phyloP scores from a whole-genome alignment of 495 filamentous ascomycete species.

The Aspergillus funiculosus region DNA sequence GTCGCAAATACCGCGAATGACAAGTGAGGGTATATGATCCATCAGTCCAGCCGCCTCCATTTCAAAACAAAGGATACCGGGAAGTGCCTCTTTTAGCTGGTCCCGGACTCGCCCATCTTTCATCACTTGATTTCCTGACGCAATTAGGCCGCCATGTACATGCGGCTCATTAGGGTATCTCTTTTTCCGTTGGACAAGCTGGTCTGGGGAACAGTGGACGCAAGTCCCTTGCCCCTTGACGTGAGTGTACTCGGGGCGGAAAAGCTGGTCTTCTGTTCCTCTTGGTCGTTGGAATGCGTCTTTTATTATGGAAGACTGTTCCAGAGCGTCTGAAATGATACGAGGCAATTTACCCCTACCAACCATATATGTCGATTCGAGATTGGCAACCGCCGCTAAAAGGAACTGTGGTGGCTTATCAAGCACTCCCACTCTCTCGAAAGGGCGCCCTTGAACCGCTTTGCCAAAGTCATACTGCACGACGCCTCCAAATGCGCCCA shows the following conservation, averaged over 20 bases:
- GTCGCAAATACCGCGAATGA: conserved; percentile 4
- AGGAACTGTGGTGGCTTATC: background rate
- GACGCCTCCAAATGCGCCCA: background rate
- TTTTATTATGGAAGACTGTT: background rate
- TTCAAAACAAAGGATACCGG: background rate
- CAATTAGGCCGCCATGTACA: background rate
- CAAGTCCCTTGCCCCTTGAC: background rate
- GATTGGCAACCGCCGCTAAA: background rate
- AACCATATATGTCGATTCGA: background rate
- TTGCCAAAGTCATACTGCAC: background rate
- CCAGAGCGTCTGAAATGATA: too few relatives aligned
- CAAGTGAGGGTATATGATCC: background rate
- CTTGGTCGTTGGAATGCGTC: background rate
- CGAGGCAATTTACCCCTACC: too few relatives aligned
- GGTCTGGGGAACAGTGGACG: background rate
- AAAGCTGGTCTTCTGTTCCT: background rate
- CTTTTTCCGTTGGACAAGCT: background rate
- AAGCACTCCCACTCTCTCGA: background rate
- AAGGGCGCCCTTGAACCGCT: background rate
- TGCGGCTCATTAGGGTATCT: background rate
- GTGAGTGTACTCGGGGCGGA: background rate
- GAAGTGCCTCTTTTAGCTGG: background rate
- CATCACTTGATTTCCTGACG: background rate
- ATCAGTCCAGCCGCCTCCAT: conserved; percentile 4
- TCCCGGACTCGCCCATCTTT: background rate